These are phyloP conservation scores for Coemansia sp. DNA, from an alignment of 192 early-diverging fungal genomes.

Conservation along the genomic window DNA sequence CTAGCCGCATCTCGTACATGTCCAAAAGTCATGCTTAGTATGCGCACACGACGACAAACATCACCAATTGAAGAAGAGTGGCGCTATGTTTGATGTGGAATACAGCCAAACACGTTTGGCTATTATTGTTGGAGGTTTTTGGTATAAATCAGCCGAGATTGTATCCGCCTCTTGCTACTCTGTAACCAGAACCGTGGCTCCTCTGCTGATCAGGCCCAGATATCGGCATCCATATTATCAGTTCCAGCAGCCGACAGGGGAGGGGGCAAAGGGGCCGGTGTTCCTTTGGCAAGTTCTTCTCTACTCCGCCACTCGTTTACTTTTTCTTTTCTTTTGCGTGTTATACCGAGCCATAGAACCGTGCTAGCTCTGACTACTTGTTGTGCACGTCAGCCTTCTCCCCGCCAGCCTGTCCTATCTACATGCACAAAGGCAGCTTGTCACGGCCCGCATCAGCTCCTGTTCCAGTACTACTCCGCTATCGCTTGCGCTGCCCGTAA, in stretches of 20 bases:
- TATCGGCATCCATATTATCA: slow-evolving; percentile 1
- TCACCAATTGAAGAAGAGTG: background rate
- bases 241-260: background rate
- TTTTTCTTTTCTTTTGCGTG: background rate
- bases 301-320: background rate
- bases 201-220: background rate
- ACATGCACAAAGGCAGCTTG: slow-evolving; percentile 1
- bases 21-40: background rate
- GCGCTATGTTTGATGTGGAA: background rate
- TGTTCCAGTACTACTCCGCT: background rate
- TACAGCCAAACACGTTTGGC: background rate
- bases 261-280: background rate
- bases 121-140: background rate
- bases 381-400: background rate
- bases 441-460: background rate
- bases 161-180: background rate
- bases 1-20: background rate
- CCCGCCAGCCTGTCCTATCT: background rate
- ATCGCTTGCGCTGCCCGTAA: background rate
- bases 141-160: background rate
- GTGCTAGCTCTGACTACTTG: background rate
- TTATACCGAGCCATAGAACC: background rate
- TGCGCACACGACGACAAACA: background rate
- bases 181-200: background rate
- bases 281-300: background rate